Percentiles rank a stretch among this genome's conserved stretches.
These are phyloP conservation scores for Vigna unguiculata DNA, from an alignment of 306 rosid species.

Conservation along the genomic window DNA sequence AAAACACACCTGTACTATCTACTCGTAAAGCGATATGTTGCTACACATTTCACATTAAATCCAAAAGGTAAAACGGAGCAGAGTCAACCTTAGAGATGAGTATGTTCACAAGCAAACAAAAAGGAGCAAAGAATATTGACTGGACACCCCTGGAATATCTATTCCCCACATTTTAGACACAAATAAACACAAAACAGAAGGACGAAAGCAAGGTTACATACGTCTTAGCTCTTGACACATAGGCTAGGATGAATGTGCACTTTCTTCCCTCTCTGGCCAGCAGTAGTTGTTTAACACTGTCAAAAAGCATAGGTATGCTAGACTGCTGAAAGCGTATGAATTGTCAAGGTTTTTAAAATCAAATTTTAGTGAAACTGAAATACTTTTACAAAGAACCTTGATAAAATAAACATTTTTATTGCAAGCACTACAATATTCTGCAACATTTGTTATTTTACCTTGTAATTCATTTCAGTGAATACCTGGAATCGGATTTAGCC, in stretches of 20 bases:
- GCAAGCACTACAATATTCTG: conserved; percentile 27
- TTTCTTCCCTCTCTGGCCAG: conserved; percentile 58
- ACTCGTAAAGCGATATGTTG: conserved; percentile 10
- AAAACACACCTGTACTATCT: not conserved
- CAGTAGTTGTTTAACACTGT: conserved; percentile 74
- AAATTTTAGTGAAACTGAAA: conserved; percentile 19
- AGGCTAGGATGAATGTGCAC: conserved; percentile 91
- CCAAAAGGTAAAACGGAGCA: conserved; percentile 16
- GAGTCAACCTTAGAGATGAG: conserved; percentile 5
- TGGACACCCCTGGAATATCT: not conserved
- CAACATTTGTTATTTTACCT: conserved; percentile 12
- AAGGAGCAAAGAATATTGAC: conserved; percentile 6
- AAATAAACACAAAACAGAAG: conserved; percentile 12
- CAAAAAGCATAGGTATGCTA: conserved; percentile 76
- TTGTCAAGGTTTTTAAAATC: conserved; percentile 66
- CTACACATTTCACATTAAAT: conserved; percentile 23
- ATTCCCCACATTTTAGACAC: conserved; percentile 18
- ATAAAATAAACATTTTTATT: conserved; percentile 22
- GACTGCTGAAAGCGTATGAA: conserved; percentile 86
- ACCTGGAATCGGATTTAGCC: conserved; percentile 17
- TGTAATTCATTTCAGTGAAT: conserved; percentile 28
- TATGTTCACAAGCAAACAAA: conserved; percentile 16
- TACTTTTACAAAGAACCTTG: not conserved
- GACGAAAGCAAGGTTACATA: conserved; percentile 49
- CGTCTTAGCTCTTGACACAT: conserved; percentile 84